These are phyloP conservation scores for Crepidotus variabilis DNA, from an alignment of 768 basidiomycete genomes.

Conservation along the genomic window DNA sequence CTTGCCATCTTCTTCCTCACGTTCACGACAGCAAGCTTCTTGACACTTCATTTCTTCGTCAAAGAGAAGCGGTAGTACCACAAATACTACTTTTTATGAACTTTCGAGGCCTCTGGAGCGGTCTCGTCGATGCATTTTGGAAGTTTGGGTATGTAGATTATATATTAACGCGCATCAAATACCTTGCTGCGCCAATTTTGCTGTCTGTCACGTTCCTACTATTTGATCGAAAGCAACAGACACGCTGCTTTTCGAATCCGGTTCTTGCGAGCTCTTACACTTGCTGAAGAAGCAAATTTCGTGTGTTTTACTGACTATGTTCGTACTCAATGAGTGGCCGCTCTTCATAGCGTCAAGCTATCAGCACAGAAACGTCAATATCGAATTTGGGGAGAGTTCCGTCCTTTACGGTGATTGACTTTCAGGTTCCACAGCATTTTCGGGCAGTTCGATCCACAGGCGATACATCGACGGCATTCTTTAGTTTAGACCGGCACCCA, in stretches of 20 bases:
- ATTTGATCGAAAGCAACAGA: neutral
- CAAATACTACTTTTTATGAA: neutral
- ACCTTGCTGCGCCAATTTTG: neutral
- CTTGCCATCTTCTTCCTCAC: conserved; percentile 83
- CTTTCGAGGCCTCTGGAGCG: neutral
- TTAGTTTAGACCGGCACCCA: neutral
- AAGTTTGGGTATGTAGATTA: neutral
- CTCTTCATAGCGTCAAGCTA: neutral
- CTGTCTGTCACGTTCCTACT: neutral
- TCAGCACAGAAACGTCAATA: neutral
- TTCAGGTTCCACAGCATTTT: neutral
- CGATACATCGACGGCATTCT: neutral
- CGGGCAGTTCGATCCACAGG: neutral
- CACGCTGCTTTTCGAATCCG: neutral
- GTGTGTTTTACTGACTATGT: neutral
- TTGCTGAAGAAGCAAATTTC: neutral
- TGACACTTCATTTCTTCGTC: conserved; percentile 84
- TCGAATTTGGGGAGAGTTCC: neutral
- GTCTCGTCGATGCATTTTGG: neutral
- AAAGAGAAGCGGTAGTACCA: conserved; percentile 61
- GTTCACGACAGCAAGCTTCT: conserved; percentile 74
- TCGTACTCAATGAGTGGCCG: neutral
- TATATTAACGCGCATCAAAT: neutral
- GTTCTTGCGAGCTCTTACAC: neutral
- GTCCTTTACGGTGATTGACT: neutral